phyloP scores from a whole-genome alignment of 306 rosid genomes.

The Cucumis melo region DNA sequence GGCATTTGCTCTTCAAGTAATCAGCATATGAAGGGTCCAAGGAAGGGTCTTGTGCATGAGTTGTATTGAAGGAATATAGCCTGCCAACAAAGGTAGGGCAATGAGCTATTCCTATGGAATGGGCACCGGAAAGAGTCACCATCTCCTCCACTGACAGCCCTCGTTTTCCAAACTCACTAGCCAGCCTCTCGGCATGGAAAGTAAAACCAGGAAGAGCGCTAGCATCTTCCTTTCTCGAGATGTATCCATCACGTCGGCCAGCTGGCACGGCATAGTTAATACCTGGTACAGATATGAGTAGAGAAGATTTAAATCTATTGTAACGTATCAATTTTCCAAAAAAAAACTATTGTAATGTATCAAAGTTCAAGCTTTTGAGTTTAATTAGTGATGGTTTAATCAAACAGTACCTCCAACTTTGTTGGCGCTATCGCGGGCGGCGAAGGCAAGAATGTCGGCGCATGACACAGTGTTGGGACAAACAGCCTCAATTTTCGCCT shows the following conservation, averaged over 20 bases:
- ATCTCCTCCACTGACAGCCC: slow-evolving; percentile 18
- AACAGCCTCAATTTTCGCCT: slow-evolving; percentile 16
- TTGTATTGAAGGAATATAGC: slow-evolving; percentile 14
- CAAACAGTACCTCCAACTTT: not conserved
- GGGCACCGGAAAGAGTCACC: slow-evolving; percentile 32
- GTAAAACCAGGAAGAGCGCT: not conserved
- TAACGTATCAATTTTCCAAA: not conserved
- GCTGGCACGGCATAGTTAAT: slow-evolving; percentile 21
- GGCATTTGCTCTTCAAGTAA: slow-evolving; percentile 17
- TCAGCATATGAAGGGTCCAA: slow-evolving; percentile 9
- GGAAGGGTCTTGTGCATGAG: slow-evolving; percentile 21
- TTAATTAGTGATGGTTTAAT: not conserved
- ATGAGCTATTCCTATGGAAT: slow-evolving; percentile 22
- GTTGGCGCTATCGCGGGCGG: slow-evolving; percentile 22
- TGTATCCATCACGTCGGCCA: slow-evolving; percentile 15
- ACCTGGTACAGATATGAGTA: not conserved
- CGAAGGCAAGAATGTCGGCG: slow-evolving; percentile 26
- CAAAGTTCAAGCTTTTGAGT: not conserved
- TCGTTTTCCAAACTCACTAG: not conserved
- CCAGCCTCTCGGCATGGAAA: slow-evolving; percentile 5
- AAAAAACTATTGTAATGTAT: not conserved
- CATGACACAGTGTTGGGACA: slow-evolving; percentile 30
- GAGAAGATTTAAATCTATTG: not conserved
- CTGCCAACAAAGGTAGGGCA: slow-evolving; percentile 15
- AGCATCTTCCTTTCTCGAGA: slow-evolving; percentile 8